These are phyloP conservation scores for Fragilaria crotonensis DNA, from an alignment of 108 stramenopile genomes.

Conservation along the genomic window DNA sequence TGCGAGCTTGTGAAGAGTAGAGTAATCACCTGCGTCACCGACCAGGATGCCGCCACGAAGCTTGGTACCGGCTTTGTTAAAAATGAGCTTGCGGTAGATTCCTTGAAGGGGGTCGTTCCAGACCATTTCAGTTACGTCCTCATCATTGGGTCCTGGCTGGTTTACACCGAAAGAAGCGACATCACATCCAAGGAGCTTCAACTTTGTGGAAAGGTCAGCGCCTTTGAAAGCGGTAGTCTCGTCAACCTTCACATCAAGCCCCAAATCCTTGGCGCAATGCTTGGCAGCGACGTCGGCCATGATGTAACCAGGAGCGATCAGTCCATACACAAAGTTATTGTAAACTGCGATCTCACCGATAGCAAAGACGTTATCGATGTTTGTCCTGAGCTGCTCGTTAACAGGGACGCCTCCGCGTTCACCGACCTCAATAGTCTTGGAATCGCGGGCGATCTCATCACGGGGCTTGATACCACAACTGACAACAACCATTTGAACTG, in stretches of 20 bases:
- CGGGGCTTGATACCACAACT: conserved; percentile 90
- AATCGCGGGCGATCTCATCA: conserved; percentile 76
- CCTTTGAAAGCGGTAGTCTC: conserved; percentile 73
- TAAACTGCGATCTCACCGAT: conserved; percentile 90
- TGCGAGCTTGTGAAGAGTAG: conserved; percentile 69
- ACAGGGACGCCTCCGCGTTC: conserved; percentile 90
- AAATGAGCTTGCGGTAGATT: conserved; percentile 91
- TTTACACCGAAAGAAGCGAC: conserved; percentile 92
- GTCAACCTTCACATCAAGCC: conserved; percentile 24
- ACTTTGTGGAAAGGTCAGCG: conserved; percentile 91
- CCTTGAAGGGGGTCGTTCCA: conserved; percentile 87
- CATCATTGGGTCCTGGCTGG: conserved; percentile 74
- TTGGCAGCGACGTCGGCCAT: conserved; percentile 90
- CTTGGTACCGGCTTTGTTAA: conserved; percentile 84
- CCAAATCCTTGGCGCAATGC: conserved; percentile 55
- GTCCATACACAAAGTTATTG: conserved; percentile 90
- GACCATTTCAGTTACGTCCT: conserved; percentile 70
- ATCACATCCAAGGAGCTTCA: conserved; percentile 93
- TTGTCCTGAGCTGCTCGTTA: conserved; percentile 74
- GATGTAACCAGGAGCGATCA: conserved; percentile 85
- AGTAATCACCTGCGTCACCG: conserved; percentile 88
- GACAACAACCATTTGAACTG: conserved; percentile 90
- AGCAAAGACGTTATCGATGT: conserved; percentile 76
- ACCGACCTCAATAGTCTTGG: conserved; percentile 54
- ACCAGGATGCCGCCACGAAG: conserved; percentile 90